Base-by-base conservation (phyloP, 2,329 filamentous ascomycete genomes). In the Colletotrichum phormii region DNA sequence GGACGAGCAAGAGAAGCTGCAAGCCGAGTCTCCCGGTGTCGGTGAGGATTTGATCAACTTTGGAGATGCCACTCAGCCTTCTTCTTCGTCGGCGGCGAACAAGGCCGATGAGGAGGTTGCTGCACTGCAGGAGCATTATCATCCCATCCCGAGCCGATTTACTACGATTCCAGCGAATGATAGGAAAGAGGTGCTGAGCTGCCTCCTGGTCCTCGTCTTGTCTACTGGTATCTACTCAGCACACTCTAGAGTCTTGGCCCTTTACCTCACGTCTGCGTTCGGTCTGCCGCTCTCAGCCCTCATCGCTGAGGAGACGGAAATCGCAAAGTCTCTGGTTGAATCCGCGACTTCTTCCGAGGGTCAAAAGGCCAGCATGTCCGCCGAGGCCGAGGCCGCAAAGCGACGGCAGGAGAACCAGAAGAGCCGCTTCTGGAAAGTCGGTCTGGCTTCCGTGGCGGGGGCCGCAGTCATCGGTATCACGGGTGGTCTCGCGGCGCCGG, bases 381-480 rank as follows among this genome's bases (percentile, higher is more conserved):
- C 93, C 0, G 93, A 95, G 73, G 90, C 92, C 1, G 95, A 97
- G 80, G 91, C 91, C 0, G 90, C 93, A 78, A 93, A 93, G 79
- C 90, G 92, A 66, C 89, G 89, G 15, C 91, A 95, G 75, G 89
- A 94, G 72, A 93, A 93, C 67, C 90, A 93, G 76, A 84, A 88
- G 9, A 87, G 90, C 24, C 87, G 95, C 9, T 93, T 93, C 80
- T 97, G 94, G 94, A 98, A 98, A 80, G 95, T 98, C 24, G 95
- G 95, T 0, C 86, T 98, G 31, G 96, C 95, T 0, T 94, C 93
- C 9, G 94, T 97, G 0, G 95, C 94, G 0, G 96, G 96, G 12
- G 96, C 96, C 1, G 94, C 94, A 0, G 85, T 98, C 1, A 95
- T 98, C n/a, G 95, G 95, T 6, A 89, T 98, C 4, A 98, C 95